Evolutionary conservation across 148 eudicot species (phyloP).

Genomic region (Polygonum maritimum): DNA sequence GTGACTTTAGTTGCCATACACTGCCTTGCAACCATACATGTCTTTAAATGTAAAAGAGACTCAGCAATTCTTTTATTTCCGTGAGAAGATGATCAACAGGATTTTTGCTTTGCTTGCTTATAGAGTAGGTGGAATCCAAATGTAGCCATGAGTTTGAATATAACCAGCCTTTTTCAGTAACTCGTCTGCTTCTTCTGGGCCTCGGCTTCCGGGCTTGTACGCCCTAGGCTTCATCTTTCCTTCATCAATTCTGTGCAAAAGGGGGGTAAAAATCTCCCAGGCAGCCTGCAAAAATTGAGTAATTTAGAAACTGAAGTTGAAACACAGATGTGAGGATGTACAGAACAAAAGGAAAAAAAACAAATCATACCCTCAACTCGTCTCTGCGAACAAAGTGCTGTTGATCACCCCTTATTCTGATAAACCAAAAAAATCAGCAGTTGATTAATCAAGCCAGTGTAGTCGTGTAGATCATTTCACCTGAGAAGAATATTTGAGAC

Average conservation of each 20-base stretch:
- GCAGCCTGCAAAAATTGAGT: constrained; percentile 45
- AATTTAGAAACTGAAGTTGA: background rate
- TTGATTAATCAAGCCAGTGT: background rate
- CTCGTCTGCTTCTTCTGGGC: constrained; percentile 79
- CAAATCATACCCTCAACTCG: constrained; percentile 58
- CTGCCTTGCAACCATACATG: background rate
- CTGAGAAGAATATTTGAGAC: background rate
- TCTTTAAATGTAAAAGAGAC: background rate
- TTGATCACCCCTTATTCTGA: constrained; percentile 88
- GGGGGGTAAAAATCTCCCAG: constrained; percentile 95
- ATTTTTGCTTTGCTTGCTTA: constrained; percentile 1
- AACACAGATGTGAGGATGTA: background rate
- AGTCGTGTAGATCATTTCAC: background rate
- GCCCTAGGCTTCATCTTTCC: constrained; percentile 45
- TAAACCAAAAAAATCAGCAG: constrained; percentile 12
- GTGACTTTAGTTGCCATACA: background rate
- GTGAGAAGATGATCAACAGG: background rate
- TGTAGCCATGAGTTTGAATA: constrained; percentile 85
- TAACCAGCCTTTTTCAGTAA: constrained; percentile 64
- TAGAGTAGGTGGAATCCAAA: constrained; percentile 87
- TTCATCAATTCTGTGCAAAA: constrained; percentile 72
- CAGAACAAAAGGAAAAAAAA: no score
- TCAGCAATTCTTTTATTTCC: background rate
- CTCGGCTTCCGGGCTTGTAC: constrained; percentile 81
- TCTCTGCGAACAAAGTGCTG: constrained; percentile 96